Conservation (phyloP, 192 early-diverging fungal species). For the Haplosporangium gracile region DNA sequence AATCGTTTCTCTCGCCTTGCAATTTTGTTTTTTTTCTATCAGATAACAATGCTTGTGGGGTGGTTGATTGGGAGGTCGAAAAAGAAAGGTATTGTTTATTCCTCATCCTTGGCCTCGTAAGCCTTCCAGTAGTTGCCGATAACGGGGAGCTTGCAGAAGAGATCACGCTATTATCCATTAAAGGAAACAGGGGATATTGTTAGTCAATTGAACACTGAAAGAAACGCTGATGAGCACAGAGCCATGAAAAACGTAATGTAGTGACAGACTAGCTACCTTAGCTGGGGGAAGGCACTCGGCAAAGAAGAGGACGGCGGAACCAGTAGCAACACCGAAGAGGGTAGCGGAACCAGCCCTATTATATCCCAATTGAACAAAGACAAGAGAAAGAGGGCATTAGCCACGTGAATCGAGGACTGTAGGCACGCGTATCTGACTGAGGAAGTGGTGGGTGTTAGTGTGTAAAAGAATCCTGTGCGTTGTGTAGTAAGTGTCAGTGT, state of each 20-base stretch:
- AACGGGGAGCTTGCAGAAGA: slow-evolving; percentile 58
- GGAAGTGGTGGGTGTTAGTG: not conserved
- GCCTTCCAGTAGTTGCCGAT: slow-evolving; percentile 56
- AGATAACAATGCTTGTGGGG: not conserved
- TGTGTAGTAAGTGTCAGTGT: not conserved
- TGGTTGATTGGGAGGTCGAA: not conserved
- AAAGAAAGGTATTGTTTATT: slow-evolving; percentile 42
- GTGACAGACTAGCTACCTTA: slow-evolving; percentile 22
- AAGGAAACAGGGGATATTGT: not conserved
- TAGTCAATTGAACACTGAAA: not conserved
- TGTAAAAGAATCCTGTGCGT: not conserved
- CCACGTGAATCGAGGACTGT: not conserved
- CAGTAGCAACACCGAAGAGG: slow-evolving; percentile 50
- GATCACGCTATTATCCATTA: slow-evolving; percentile 30
- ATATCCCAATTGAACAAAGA: not conserved
- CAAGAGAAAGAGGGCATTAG: not conserved
- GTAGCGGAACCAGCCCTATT: slow-evolving; percentile 37
- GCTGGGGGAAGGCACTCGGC: slow-evolving; percentile 58
- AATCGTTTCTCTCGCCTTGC: not conserved
- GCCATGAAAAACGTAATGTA: not conserved
- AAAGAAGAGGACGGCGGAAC: slow-evolving; percentile 53
- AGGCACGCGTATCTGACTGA: not conserved
- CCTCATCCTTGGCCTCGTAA: slow-evolving; percentile 57
- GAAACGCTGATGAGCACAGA: not conserved
- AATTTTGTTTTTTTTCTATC: not conserved